Conservation (phyloP, 805 yeast species). For the Yamadazyma sp. region DNA sequence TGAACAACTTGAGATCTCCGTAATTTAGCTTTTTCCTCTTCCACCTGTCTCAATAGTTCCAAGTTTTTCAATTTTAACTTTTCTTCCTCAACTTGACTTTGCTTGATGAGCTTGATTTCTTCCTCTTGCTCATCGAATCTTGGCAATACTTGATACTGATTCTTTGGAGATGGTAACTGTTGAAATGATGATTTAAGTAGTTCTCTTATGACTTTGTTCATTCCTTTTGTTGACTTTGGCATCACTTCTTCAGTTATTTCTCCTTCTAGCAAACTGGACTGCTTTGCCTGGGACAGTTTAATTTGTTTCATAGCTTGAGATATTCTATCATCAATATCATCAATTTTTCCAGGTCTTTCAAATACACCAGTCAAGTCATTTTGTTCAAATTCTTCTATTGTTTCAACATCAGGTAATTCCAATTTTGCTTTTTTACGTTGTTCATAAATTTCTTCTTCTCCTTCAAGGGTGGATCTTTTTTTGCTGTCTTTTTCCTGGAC, state of each 20-base stretch:
- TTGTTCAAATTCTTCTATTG: conserved; percentile 1
- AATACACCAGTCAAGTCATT: conserved; percentile 14
- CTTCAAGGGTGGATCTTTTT: conserved; percentile 18
- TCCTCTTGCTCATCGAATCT: conserved; percentile 22
- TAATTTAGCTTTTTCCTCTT: conserved; percentile 25
- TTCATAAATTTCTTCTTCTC: conserved; percentile 14
- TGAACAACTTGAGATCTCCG: conserved; percentile 49
- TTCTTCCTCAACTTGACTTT: conserved; percentile 4
- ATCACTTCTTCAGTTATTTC: background rate
- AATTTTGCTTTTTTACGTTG: conserved; percentile 8
- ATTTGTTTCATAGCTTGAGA: conserved; percentile 31
- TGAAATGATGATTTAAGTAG: conserved; percentile 14
- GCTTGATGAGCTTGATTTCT: conserved; percentile 16
- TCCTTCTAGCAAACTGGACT: conserved; percentile 29
- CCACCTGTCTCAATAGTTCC: conserved; percentile 21
- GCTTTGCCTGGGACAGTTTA: conserved; percentile 23
- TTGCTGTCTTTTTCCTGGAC: conserved; percentile 8
- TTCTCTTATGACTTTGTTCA: conserved; percentile 10
- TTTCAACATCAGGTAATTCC: conserved; percentile 11
- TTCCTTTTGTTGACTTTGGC: conserved; percentile 4
- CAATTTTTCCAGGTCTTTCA: conserved; percentile 8
- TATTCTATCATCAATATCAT: conserved; percentile 33
- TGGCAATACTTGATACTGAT: conserved; percentile 34
- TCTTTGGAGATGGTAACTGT: conserved; percentile 38
- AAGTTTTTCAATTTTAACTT: conserved; percentile 22